Base-by-base conservation (phyloP, 169 alveolate genomes). In the Cryptosporidium sp. region DNA sequence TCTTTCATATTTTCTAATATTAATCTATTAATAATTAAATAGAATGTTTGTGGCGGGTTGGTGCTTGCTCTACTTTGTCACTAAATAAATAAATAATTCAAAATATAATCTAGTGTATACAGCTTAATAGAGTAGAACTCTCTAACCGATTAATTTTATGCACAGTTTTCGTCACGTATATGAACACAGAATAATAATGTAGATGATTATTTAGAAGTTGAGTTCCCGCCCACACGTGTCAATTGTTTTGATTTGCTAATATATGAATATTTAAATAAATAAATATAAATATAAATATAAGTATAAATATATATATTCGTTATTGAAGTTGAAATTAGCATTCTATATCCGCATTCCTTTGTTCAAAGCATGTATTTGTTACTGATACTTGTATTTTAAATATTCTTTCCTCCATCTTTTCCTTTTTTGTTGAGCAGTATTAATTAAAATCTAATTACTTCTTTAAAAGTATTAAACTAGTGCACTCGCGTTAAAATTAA, bases 151-250 rank as follows among this genome's bases (percentile, higher is more conserved):
- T 48, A 56, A 56, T 56, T 56, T 26, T 26, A 23, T 56, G 6
- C 31, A 7, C 10, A n/a, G 14, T 4, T 16, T 26, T 23, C 35
- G 21, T 56, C 35, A 23, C 67, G 67, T 56, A 10, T 56, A n/a
- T 56, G n/a, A n/a, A n/a, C 35, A 16, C 4, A 56, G 29, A 48
- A 48, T n/a, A 56, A 56, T n/a, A 56, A 56, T 56, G 67, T 56
- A 56, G 67, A 56, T 56, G 67, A n/a, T 0, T 56, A 5, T 1
- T 3, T 14, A 2, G 37, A 56, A 35, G 7, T 14, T n/a, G 4
- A 65, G 12, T 33, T 65, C 72, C 72, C 72, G 72, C 72, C 48
- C 23, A 65, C 72, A 65, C 72, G 72, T 65, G 72, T 23, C 33
- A n/a, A 23, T n/a, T 56, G n/a, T 56, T 56, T 21, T 56, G 37